phyloP scores from a whole-genome alignment of 2,329 filamentous ascomycete genomes.

The Colletotrichum sp. region DNA sequence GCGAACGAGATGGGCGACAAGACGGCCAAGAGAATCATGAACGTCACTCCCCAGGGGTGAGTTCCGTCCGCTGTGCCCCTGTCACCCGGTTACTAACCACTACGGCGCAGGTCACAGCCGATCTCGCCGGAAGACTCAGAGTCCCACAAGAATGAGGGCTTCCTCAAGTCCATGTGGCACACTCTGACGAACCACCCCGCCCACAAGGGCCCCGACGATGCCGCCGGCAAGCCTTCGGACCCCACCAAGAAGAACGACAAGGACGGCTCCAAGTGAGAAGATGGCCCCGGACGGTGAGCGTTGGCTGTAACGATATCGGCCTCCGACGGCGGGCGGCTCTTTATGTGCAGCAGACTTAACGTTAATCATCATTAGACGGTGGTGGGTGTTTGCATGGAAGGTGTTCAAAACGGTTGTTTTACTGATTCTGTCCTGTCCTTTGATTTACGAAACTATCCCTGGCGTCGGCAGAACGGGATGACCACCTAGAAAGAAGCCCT shows the following conservation, averaged over 20 bases:
- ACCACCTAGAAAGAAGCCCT: neutral
- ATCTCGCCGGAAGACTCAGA: conserved; percentile 36
- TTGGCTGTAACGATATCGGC: conserved; percentile 27
- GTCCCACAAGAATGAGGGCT: conserved; percentile 81
- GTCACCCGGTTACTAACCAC: conserved; percentile 15
- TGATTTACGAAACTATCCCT: neutral
- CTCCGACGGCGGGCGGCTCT: neutral
- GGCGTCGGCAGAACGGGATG: neutral
- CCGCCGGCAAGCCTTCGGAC: conserved; percentile 25
- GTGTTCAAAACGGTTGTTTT: conserved; percentile 40
- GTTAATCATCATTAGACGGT: conserved; percentile 20
- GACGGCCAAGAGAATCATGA: conserved; percentile 91
- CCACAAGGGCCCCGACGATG: conserved; percentile 43
- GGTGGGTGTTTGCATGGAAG: conserved; percentile 36
- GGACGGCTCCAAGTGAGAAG: conserved; percentile 33
- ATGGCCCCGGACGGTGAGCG: conserved; percentile 31
- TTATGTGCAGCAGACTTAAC: neutral
- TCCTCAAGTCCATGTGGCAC: conserved; percentile 93
- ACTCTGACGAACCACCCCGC: conserved; percentile 80
- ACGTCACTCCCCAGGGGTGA: conserved; percentile 65
- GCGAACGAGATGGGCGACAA: conserved; percentile 96
- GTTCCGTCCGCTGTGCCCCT: conserved; percentile 24
- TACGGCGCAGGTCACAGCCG: conserved; percentile 7
- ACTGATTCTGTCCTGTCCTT: conserved; percentile 13
- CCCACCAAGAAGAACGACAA: conserved; percentile 29